Conservation (phyloP, 768 basidiomycete species). For the Phlebiopsis gigantea region DNA sequence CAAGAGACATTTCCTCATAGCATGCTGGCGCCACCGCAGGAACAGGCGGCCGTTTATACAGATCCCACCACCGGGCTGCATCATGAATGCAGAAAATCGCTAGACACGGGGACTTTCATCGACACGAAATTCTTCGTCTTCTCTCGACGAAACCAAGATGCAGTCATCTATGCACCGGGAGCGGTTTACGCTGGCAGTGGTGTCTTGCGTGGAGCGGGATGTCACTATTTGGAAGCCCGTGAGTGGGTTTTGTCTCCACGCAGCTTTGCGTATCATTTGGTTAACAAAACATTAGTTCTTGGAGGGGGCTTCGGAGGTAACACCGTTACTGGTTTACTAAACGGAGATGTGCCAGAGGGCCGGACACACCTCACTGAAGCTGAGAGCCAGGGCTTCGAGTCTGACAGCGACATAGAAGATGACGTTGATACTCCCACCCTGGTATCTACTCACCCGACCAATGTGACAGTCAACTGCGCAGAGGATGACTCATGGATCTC, state of each 20-base stretch:
- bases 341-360: neutral
- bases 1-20: too few relatives aligned
- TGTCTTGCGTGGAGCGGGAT: neutral
- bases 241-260: neutral
- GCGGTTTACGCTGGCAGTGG: slow-evolving; percentile 10
- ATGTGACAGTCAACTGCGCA: too few relatives aligned
- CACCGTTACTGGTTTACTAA: neutral
- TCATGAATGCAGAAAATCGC: neutral
- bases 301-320: neutral
- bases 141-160: neutral
- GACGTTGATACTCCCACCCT: too few relatives aligned
- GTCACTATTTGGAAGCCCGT: slow-evolving; percentile 8
- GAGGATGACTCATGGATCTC: too few relatives aligned
- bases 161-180: slow-evolving; percentile 4
- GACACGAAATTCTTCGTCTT: slow-evolving; percentile 13
- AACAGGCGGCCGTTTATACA: too few relatives aligned
- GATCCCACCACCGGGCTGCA: neutral
- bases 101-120: slow-evolving; percentile 4
- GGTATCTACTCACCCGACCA: too few relatives aligned
- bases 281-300: neutral
- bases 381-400: neutral
- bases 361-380: neutral
- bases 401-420: neutral
- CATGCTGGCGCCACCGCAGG: too few relatives aligned
- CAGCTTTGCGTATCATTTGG: neutral